Evolutionary conservation across 2,329 filamentous ascomycete genomes (phyloP).

Genomic region (Fusarium sp.): DNA sequence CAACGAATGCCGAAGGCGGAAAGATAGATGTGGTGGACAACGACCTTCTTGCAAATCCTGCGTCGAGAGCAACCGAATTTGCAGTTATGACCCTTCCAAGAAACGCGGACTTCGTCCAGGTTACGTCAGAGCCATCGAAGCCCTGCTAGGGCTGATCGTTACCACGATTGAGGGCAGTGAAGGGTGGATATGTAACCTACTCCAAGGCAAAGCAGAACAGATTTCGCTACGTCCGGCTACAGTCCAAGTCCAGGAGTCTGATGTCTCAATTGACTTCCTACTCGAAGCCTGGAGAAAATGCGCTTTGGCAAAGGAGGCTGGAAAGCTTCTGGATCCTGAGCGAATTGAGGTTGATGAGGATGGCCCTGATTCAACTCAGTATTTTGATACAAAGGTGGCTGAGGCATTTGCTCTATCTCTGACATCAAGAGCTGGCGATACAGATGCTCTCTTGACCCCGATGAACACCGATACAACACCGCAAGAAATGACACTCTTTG

Average conservation of each 20-base stretch:
- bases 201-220: background rate
- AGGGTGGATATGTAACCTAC: background rate
- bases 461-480: background rate
- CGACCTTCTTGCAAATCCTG: background rate
- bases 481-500: background rate
- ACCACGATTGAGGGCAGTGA: background rate
- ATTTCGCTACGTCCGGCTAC: accelerated
- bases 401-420: background rate
- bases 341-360: background rate
- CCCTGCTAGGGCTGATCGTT: background rate
- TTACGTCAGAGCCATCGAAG: slow-evolving; percentile 15
- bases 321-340: background rate
- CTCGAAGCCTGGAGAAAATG: slow-evolving; percentile 17
- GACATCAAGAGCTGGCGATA: background rate
- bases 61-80: background rate
- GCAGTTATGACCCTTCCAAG: slow-evolving; percentile 17
- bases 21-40: slow-evolving; percentile 9
- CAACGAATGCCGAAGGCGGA: slow-evolving; percentile 7
- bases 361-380: background rate
- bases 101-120: slow-evolving; percentile 2
- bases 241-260: accelerated
- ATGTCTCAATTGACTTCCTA: background rate
- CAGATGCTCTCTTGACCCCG: background rate
- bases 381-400: slow-evolving; percentile 3
- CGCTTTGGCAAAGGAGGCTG: background rate